Base-by-base conservation (phyloP, 164 flowering plant genomes). In the Vitis riparia region DNA sequence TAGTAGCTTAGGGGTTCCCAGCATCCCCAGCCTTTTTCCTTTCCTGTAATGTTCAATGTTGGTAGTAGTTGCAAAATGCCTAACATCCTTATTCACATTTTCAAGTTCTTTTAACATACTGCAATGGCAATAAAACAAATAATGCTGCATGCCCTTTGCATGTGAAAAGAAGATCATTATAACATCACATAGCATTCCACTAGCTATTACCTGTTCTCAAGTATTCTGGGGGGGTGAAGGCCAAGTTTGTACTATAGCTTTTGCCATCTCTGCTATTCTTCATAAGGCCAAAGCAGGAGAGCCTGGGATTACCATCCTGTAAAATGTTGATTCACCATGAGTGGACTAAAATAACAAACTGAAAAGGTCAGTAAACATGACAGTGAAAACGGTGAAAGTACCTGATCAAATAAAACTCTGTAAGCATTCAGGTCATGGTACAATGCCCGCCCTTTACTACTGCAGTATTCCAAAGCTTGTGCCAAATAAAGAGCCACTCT, bases 201-300 rank as follows among this genome's bases (percentile, higher is more conserved):
- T 13, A 56, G 44, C 17, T 9, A 71, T 68, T 74, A 83, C 89
- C 89, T 32, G 85, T 85, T 55, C 85, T 81, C 73, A 85, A 64
- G 67, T 85, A 85, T 73, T 85, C 89, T 2, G 87, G 87, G 5
- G 87, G 87, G 1, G 89, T 85, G 75, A 83, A 85, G 49, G 89
- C 87, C 76, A 85, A 70, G 75, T 85, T 85, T 9, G 89, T 85
- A 50, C 89, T 85, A 68, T 85, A 85, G 73, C 89, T 85, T 71
- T 80, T 85, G 16, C 89, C 89, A 78, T 85, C 89, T 77, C 87
- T 77, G 67, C 89, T 85, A 65, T 85, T 85, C 73, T 85, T 85
- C 89, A 85, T 85, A 11, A 85, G 77, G 58, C 89, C 89, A 75
- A 85, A 85, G 81, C 84, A 81, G 13, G 89, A 85, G 44, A 85